These are phyloP conservation scores for Xerocomellus intermedius DNA, from an alignment of 768 basidiomycete genomes.

Conservation along the genomic window DNA sequence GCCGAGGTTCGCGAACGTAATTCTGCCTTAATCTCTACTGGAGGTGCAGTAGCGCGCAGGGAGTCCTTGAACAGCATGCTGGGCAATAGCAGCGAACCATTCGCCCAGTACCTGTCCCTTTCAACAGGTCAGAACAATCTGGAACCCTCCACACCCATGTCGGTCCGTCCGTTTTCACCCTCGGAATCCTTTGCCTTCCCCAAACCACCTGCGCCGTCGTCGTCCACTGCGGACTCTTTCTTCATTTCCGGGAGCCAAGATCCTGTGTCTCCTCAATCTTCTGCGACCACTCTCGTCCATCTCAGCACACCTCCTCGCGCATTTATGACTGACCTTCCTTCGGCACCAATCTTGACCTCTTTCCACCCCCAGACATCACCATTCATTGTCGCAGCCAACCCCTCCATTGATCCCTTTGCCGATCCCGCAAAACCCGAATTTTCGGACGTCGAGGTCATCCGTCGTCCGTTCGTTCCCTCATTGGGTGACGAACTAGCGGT, in stretches of 20 bases:
- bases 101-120: constrained; percentile 42
- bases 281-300: constrained; percentile 20
- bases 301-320: constrained; percentile 16
- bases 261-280: constrained; percentile 8
- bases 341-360: constrained; percentile 15
- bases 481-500: constrained; percentile 62
- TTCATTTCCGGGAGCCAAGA: background rate
- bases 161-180: constrained; percentile 63
- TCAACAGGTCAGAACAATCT: constrained; percentile 14
- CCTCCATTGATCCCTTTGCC: constrained; percentile 32
- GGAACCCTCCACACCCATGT: constrained; percentile 49
- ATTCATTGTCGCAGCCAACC: constrained; percentile 8
- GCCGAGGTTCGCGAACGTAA: constrained; percentile 49
- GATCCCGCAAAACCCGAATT: constrained; percentile 35
- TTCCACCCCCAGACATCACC: constrained; percentile 6
- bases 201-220: constrained; percentile 45
- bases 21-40: constrained; percentile 22
- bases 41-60: constrained; percentile 25
- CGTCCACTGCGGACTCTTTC: background rate
- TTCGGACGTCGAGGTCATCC: constrained; percentile 46
- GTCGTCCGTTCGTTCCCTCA: constrained; percentile 55
- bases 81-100: constrained; percentile 36
- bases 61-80: constrained; percentile 42
- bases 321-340: constrained; percentile 10
- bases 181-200: constrained; percentile 71